Evolutionary conservation across 495 filamentous ascomycete species (phyloP), one percentile per base, ranked within the genome.

Genomic region (Aspergillus sclerotiicarbonarius): DNA sequence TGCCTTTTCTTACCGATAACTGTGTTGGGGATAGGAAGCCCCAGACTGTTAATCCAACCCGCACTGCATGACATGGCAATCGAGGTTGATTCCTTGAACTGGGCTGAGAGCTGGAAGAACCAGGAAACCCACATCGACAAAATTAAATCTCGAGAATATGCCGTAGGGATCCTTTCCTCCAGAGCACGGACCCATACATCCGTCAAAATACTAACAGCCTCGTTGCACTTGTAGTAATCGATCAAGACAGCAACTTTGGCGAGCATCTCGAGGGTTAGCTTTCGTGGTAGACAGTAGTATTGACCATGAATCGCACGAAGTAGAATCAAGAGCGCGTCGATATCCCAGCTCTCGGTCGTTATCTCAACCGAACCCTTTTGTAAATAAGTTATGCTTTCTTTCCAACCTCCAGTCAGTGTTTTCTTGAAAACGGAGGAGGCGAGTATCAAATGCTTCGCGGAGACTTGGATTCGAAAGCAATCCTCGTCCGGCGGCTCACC

Each of bases 251-350:
- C 76, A 46, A 86, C 67, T 60, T 82, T 74, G 0, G 77, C 75
- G 13, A 86, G 75, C 43, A 73, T 75, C 8, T 82, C 76, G 3
- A 85, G 56, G 18, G 61, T 56, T 3, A 84, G 47, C 3, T 65
- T 51, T 10, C 60, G 53, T 0, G 82, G 80, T 30, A 86, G 66
- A 9, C 71, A 53, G 30, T 68, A 49, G 21, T 68, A 71, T 12
- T 74, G 73, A 43, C 71, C 59, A 67, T 87, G 82, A 18, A 87
- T 73, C 32, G 77, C 67, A 21, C 77, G 73, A 50, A 87, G 61
- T 6, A 85, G 52, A 53, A 81, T 78, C 37, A 75, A 62, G 18
- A 84, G 56, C 0, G 82, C 80, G 9, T 73, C 67, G 51, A 71
- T 60, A 56, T 84, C 75, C 66, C 68, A 74, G 51, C 59, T 49